These are phyloP conservation scores for Hyaloscypha finlandica DNA, from an alignment of 495 filamentous ascomycete species.

Conservation along the genomic window DNA sequence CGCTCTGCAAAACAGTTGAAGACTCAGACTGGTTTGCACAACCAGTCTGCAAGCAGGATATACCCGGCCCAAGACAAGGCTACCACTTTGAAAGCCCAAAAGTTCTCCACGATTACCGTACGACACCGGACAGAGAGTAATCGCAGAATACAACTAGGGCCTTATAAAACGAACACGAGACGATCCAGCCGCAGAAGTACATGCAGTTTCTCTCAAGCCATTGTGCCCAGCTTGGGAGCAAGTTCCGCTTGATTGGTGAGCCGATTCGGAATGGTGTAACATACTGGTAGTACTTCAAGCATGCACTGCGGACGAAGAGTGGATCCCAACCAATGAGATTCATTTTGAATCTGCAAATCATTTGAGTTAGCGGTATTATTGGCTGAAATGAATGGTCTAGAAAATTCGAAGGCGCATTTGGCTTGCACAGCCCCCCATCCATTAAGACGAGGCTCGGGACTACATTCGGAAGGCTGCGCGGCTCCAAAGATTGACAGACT, in stretches of 20 bases:
- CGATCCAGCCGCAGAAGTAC: too few relatives aligned
- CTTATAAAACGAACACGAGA: too few relatives aligned
- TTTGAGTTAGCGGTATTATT: background rate
- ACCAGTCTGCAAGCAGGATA: too few relatives aligned
- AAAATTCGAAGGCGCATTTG: background rate
- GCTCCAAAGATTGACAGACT: background rate
- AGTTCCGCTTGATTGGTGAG: background rate
- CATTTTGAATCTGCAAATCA: background rate
- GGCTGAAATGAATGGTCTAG: background rate
- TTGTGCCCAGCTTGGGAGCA: background rate
- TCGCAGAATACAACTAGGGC: too few relatives aligned
- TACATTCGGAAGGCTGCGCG: background rate
- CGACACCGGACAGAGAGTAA: too few relatives aligned
- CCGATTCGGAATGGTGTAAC: background rate
- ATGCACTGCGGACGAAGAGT: background rate
- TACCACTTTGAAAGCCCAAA: too few relatives aligned
- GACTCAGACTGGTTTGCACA: too few relatives aligned
- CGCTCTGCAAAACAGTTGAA: too few relatives aligned
- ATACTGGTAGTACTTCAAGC: background rate
- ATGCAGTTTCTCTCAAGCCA: too few relatives aligned
- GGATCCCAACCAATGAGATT: background rate
- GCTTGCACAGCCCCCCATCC: background rate
- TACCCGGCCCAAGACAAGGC: too few relatives aligned
- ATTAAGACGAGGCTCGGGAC: background rate
- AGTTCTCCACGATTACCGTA: too few relatives aligned